These are phyloP conservation scores for Exophiala calicioides DNA, from an alignment of 2,329 filamentous ascomycete species.

Conservation along the genomic window DNA sequence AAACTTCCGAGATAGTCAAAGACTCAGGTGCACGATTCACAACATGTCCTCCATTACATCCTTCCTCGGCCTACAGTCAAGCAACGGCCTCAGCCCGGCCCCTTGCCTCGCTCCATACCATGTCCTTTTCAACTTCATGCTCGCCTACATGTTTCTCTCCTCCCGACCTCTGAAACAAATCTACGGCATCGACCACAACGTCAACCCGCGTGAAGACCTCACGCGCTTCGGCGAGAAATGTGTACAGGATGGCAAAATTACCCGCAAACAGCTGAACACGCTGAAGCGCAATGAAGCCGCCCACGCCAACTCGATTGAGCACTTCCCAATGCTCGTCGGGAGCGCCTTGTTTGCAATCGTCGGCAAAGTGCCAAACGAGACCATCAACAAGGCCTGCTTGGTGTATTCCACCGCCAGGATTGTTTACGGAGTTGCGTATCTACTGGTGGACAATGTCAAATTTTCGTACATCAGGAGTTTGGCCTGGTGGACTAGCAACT, in stretches of 20 bases:
- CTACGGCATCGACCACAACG: constrained; percentile 49
- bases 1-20: too few species aligned
- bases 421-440: constrained; percentile 38
- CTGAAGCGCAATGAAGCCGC: constrained; percentile 49
- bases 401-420: constrained; percentile 41
- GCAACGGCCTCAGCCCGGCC: not conserved
- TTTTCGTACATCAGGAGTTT: constrained; percentile 40
- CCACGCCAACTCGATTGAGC: constrained; percentile 49
- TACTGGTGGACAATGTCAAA: constrained; percentile 35
- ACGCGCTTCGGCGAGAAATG: constrained; percentile 48
- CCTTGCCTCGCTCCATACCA: constrained; percentile 37
- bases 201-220: constrained; percentile 49
- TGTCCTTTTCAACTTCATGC: constrained; percentile 43
- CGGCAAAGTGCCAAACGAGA: constrained; percentile 37
- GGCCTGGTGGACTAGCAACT: constrained; percentile 43
- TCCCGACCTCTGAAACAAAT: constrained; percentile 38
- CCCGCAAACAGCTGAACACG: constrained; percentile 43
- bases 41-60: constrained; percentile 16
- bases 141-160: constrained; percentile 41
- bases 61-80: constrained; percentile 12
- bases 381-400: constrained; percentile 41
- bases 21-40: too few species aligned
- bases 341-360: constrained; percentile 38
- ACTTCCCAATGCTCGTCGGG: constrained; percentile 37
- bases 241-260: constrained; percentile 48